Percentiles rank a stretch among this genome's conserved stretches.
Evolutionary conservation across 1,284 basidiomycete species (phyloP).

Genomic region (Waitea zeae): DNA sequence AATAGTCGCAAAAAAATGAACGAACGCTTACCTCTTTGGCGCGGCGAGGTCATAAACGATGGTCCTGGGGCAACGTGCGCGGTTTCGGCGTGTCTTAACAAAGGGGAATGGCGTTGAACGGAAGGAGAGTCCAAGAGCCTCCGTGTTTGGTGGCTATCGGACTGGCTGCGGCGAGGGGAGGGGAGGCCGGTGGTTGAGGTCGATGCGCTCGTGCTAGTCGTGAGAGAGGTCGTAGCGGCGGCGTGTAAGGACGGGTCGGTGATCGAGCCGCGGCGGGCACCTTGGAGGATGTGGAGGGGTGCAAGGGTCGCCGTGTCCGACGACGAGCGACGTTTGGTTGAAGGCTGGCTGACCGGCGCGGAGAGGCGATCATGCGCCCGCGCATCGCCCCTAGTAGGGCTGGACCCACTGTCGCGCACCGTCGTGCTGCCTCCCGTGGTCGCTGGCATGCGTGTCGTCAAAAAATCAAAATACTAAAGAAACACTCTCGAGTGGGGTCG

Average conservation of each 20-base stretch:
- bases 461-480: too few relatives aligned
- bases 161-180: constrained; percentile 12
- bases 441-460: too few relatives aligned
- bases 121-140: constrained; percentile 9
- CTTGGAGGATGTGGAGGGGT: constrained; percentile 60
- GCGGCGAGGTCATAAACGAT: too few relatives aligned
- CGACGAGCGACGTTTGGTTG: constrained; percentile 18
- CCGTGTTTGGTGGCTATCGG: neutral
- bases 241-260: constrained; percentile 66
- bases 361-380: constrained; percentile 1
- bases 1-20: too few relatives aligned
- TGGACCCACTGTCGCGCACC: too few relatives aligned
- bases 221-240: constrained; percentile 11
- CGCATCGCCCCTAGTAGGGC: constrained; percentile 1
- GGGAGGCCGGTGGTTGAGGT: constrained; percentile 15
- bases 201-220: too few relatives aligned
- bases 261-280: constrained; percentile 60
- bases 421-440: too few relatives aligned
- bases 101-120: constrained; percentile 7
- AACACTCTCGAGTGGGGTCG: too few relatives aligned
- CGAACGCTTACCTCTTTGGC: too few relatives aligned
- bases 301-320: constrained; percentile 32
- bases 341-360: too few relatives aligned
- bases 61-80: too few relatives aligned
- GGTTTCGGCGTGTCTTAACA: too few relatives aligned